Base-by-base conservation (phyloP, 345 rosid species). In the Aegle marmelos region DNA sequence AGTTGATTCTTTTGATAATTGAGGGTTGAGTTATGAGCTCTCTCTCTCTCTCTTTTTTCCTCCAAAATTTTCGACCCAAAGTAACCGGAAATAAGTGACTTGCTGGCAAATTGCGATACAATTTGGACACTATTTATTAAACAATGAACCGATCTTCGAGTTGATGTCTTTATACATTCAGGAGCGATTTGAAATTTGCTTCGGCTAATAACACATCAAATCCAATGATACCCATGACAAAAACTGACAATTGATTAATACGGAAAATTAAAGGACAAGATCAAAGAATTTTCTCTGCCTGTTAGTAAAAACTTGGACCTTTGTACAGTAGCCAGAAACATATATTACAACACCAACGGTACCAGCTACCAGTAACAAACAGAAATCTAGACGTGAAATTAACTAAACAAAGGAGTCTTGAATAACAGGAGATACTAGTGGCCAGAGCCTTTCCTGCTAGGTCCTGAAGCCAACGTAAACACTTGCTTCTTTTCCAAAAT, bases 401-500 rank as follows among this genome's bases (percentile, higher is more conserved):
- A 36, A 27, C 19, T 48, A 2, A 61, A 28, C 6, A 58, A 24
- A 50, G 14, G 31, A 60, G 7, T 41, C 33, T 10, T 10, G 30
- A 34, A 65, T 45, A 45, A 76, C 28, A 27, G 48, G 64, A 6
- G 66, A 21, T 48, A 76, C 77, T 78, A 91, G 75, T 93, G 95
- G 70, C 97, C 97, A 61, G 95, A 73, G 70, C 97, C 95, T 90
- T 86, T 90, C 88, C 91, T 79, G 88, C 95, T 93, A 21, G 95
- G 97, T 57, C 95, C 97, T 31, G 97, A 80, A 70, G 91, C 83
- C 92, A 83, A 36, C 57, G 85, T 80, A 76, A 79, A 87, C 70
- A 67, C 86, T 76, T 65, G 77, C 34, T 68, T 73, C 60, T 73
- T 25, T 48, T 68, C 31, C 66, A 45, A 70, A 81, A 19, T 81